phyloP scores from a whole-genome alignment of 768 basidiomycete species.

The Trametes elegans region DNA sequence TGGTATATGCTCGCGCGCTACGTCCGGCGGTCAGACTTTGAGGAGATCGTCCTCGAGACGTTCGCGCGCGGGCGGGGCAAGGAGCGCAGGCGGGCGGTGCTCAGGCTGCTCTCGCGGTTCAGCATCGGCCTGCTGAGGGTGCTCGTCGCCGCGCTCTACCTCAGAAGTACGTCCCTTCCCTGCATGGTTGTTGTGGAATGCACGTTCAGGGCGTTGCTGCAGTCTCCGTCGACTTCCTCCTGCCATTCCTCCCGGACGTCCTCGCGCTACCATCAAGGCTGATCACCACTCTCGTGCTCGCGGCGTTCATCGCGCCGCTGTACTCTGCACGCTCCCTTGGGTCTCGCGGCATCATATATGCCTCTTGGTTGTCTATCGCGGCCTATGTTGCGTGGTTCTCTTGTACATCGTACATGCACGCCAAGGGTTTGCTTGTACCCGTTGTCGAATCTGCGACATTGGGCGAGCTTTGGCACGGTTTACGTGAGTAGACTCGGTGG shows the following conservation, averaged over 20 bases:
- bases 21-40: conserved; percentile 58
- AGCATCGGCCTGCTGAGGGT: conserved; percentile 47
- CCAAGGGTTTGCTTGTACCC: conserved; percentile 41
- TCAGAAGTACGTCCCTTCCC: conserved; percentile 52
- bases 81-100: conserved; percentile 41
- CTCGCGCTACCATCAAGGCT: conserved; percentile 36
- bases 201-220: neutral
- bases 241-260: conserved; percentile 45
- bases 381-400: conserved; percentile 63
- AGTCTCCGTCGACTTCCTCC: conserved; percentile 56
- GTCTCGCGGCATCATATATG: conserved; percentile 51
- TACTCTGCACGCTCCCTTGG: conserved; percentile 54
- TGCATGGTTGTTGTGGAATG: neutral
- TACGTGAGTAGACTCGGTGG: conserved; percentile 46
- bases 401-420: conserved; percentile 50
- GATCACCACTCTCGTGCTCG: conserved; percentile 41
- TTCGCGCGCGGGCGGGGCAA: conserved; percentile 56
- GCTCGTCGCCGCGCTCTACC: conserved; percentile 57
- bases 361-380: conserved; percentile 57
- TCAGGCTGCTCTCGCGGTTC: conserved; percentile 45
- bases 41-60: conserved; percentile 62
- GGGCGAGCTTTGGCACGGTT: conserved; percentile 60
- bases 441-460: conserved; percentile 38
- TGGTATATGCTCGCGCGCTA: conserved; percentile 81
- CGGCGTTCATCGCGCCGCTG: conserved; percentile 46